These are phyloP conservation scores for Verbena officinalis DNA, from an alignment of 257 asterid genomes.

Conservation along the genomic window DNA sequence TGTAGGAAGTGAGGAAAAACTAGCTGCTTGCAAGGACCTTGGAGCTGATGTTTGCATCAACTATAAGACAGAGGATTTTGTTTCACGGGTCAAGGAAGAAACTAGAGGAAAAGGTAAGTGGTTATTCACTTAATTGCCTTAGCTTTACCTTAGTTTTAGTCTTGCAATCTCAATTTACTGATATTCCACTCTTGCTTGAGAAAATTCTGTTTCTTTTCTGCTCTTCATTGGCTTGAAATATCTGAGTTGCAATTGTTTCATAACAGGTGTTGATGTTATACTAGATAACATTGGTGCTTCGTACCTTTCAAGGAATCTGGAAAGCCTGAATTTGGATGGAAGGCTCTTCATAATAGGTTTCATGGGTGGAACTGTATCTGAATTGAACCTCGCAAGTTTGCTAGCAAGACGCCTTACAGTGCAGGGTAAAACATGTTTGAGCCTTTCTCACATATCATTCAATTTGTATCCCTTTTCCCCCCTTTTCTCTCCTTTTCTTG, in stretches of 20 bases:
- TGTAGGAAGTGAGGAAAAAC: slow-evolving; percentile 88
- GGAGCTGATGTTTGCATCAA: slow-evolving; percentile 98
- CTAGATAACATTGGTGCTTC: slow-evolving; percentile 82
- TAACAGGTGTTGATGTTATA: slow-evolving; percentile 88
- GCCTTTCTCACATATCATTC: slow-evolving; percentile 1
- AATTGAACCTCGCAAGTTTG: slow-evolving; percentile 68
- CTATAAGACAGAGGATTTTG: slow-evolving; percentile 92
- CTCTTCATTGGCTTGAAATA: neutral
- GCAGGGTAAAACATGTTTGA: slow-evolving; percentile 57
- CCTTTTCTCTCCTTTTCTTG: too few relatives aligned
- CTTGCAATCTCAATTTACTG: too few relatives aligned
- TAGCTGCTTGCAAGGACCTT: slow-evolving; percentile 87
- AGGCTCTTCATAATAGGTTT: slow-evolving; percentile 95
- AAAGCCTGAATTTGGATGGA: slow-evolving; percentile 70
- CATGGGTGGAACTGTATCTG: slow-evolving; percentile 77
- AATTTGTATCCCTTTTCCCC: too few relatives aligned
- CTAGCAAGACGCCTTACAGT: slow-evolving; percentile 78
- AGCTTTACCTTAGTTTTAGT: too few relatives aligned
- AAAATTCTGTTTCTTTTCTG: neutral
- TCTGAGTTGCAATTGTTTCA: slow-evolving; percentile 21
- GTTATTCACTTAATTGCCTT: neutral
- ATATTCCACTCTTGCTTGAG: too few relatives aligned
- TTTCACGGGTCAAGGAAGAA: slow-evolving; percentile 85
- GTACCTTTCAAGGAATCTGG: slow-evolving; percentile 75
- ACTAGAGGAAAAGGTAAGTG: slow-evolving; percentile 82